A percentile compares a stretch with the other conserved stretches of the same genome.
These are phyloP conservation scores for Suillus tomentosus DNA, from an alignment of 768 basidiomycete genomes.

Conservation along the genomic window DNA sequence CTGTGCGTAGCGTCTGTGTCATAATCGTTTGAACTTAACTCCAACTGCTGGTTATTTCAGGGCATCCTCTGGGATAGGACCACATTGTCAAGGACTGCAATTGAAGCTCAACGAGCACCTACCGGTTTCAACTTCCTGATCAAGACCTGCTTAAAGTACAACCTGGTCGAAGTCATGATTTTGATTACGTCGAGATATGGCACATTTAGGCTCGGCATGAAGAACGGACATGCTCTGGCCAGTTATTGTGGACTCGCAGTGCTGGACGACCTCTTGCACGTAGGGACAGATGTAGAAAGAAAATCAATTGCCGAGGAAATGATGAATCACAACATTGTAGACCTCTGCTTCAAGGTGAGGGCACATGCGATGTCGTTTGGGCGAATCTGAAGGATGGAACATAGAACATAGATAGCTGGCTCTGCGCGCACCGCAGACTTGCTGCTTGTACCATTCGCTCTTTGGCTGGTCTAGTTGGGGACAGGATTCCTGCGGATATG, in stretches of 20 bases:
- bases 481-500: slow-evolving; percentile 19
- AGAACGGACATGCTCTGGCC: slow-evolving; percentile 17
- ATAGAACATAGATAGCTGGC: slow-evolving; percentile 23
- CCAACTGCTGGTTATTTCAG: neutral
- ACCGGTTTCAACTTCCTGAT: slow-evolving; percentile 2
- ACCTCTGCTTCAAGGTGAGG: slow-evolving; percentile 27
- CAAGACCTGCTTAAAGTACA: slow-evolving; percentile 4
- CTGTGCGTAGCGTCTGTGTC: neutral
- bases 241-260: slow-evolving; percentile 13
- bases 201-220: slow-evolving; percentile 5
- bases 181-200: slow-evolving; percentile 8
- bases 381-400: neutral
- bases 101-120: neutral
- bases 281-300: slow-evolving; percentile 5
- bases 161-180: slow-evolving; percentile 8
- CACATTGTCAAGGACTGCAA: neutral
- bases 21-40: neutral
- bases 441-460: slow-evolving; percentile 23
- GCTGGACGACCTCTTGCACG: slow-evolving; percentile 7
- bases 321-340: slow-evolving; percentile 21
- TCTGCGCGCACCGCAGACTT: slow-evolving; percentile 25
- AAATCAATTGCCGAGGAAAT: slow-evolving; percentile 18
- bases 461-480: slow-evolving; percentile 25
- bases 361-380: neutral
- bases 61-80: slow-evolving; percentile 6